These are phyloP conservation scores for Fragaria nilgerrensis DNA, from an alignment of 306 rosid genomes.

Conservation along the genomic window DNA sequence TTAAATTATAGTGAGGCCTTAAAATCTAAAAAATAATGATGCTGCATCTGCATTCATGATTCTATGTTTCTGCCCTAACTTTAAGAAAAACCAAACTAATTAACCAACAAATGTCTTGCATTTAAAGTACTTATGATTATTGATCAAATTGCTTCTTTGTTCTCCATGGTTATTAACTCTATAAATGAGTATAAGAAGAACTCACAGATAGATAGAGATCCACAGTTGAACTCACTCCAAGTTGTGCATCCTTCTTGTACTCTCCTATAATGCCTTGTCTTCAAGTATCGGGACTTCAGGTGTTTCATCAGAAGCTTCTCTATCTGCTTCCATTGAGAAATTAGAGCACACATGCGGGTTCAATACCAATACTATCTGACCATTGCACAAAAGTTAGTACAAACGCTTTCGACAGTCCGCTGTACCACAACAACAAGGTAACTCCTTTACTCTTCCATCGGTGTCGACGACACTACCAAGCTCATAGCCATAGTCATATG, in stretches of 20 bases:
- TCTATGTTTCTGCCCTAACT: background rate
- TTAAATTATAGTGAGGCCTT: background rate
- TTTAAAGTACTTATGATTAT: background rate
- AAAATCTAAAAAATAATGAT: background rate
- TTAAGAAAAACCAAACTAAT: background rate
- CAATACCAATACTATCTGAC: background rate
- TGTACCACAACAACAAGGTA: conserved; percentile 15
- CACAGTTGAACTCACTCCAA: background rate
- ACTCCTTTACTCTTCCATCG: conserved; percentile 6
- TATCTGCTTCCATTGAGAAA: too few relatives aligned
- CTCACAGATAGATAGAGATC: background rate
- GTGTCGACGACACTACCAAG: conserved; percentile 11
- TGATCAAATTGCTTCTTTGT: background rate
- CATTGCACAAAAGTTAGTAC: background rate
- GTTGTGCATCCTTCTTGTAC: background rate
- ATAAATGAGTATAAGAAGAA: background rate
- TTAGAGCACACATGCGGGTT: background rate
- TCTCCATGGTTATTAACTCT: background rate
- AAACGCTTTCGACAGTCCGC: conserved; percentile 20
- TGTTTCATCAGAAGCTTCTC: too few relatives aligned
- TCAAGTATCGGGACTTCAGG: background rate
- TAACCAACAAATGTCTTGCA: background rate
- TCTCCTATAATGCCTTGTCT: background rate
- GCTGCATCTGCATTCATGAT: background rate
- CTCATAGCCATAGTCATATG: conserved; percentile 21